phyloP scores from a whole-genome alignment of 1,139 yeast species.

The Blastobotrys raffinosifermentans region DNA sequence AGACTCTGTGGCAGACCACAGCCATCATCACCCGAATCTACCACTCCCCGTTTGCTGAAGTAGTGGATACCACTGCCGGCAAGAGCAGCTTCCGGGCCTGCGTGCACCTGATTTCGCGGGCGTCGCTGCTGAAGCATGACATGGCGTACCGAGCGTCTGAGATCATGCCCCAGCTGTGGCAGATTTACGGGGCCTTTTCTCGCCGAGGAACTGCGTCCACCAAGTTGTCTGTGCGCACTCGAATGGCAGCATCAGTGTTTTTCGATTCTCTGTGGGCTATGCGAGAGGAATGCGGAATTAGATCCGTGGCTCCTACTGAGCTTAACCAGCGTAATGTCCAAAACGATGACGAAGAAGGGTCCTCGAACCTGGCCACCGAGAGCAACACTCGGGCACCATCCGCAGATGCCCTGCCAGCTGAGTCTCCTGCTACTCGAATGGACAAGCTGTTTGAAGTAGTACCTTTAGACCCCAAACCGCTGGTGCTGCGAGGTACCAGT shows the following conservation, averaged over 20 bases:
- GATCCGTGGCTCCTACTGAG: slow-evolving; percentile 33
- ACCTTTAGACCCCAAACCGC: background rate
- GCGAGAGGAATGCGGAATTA: slow-evolving; percentile 71
- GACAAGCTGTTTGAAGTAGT: background rate
- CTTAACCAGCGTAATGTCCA: slow-evolving; percentile 27
- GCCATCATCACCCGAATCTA: slow-evolving; percentile 73
- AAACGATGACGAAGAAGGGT: slow-evolving; percentile 17
- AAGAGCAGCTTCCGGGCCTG: slow-evolving; percentile 66
- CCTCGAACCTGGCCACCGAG: background rate
- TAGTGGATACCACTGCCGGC: slow-evolving; percentile 68
- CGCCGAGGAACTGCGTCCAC: slow-evolving; percentile 27
- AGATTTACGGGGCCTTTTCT: slow-evolving; percentile 57
- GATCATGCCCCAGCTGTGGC: slow-evolving; percentile 93
- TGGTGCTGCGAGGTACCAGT: too few relatives aligned
- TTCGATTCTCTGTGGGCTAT: slow-evolving; percentile 83
- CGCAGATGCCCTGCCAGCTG: slow-evolving; percentile 1
- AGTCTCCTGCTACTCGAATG: background rate
- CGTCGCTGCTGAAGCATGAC: slow-evolving; percentile 85
- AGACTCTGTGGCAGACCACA: slow-evolving; percentile 87
- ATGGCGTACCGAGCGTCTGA: slow-evolving; percentile 91
- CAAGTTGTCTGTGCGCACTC: slow-evolving; percentile 55
- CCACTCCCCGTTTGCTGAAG: slow-evolving; percentile 63
- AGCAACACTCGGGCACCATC: background rate
- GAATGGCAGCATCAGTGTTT: slow-evolving; percentile 89
- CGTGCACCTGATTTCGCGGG: slow-evolving; percentile 62